Evolutionary conservation across 2,329 filamentous ascomycete species (phyloP).

Genomic region (Colletotrichum scovillei): DNA sequence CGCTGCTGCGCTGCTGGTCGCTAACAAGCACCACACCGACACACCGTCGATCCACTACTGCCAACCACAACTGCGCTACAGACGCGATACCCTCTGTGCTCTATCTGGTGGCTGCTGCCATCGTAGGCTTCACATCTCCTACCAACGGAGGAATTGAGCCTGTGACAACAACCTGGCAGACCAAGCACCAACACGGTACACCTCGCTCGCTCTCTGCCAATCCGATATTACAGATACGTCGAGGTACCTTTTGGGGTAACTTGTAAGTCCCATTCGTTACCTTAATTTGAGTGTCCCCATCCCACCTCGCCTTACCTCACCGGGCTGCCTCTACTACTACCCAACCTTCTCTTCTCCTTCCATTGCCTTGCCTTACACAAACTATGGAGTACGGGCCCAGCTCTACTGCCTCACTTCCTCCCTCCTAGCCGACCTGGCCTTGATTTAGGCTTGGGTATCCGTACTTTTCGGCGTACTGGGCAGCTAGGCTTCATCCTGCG

Average conservation of each 20-base stretch:
- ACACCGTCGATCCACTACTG: conserved; percentile 13
- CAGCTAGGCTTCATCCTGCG: background rate
- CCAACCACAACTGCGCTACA: conserved; percentile 20
- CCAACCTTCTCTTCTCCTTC: conserved; percentile 16
- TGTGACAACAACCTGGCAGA: background rate
- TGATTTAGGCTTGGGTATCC: background rate
- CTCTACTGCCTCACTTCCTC: background rate
- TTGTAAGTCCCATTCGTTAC: background rate
- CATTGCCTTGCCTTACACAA: background rate
- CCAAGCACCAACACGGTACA: background rate
- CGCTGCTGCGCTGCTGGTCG: background rate
- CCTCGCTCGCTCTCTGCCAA: background rate
- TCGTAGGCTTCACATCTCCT: conserved; percentile 19
- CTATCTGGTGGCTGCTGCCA: conserved; percentile 15
- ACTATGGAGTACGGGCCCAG: background rate
- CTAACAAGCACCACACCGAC: background rate
- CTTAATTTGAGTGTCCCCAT: background rate
- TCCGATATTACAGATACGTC: background rate
- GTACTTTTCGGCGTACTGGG: background rate
- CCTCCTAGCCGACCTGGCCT: background rate
- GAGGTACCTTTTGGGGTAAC: background rate
- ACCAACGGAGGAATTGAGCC: background rate
- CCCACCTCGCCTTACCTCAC: background rate
- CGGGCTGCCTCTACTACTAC: background rate
- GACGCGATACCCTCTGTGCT: conserved; percentile 6